A percentile compares a stretch with the other conserved stretches of the same genome.
These are phyloP conservation scores for Handroanthus guayacan DNA, from an alignment of 257 asterid genomes.

Conservation along the genomic window DNA sequence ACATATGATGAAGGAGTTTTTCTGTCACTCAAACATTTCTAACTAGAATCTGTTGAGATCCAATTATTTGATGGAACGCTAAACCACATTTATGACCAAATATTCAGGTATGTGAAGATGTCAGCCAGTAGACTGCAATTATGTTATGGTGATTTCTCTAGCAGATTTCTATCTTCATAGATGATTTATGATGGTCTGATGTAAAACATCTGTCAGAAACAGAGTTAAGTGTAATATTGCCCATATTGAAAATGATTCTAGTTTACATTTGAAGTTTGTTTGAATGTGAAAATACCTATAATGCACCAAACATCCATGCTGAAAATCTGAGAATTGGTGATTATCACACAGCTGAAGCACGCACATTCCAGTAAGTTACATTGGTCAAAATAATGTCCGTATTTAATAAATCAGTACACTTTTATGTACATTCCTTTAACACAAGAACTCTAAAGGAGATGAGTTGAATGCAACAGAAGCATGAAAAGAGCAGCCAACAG, in stretches of 20 bases:
- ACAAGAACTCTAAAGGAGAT: not conserved
- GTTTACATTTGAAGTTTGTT: not conserved
- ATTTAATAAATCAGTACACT: not conserved
- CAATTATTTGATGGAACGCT: not conserved
- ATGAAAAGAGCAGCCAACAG: not conserved
- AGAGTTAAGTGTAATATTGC: not conserved
- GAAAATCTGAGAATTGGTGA: not conserved
- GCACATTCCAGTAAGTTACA: not conserved
- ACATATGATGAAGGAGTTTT: slow-evolving; percentile 22
- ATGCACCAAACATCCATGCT: not conserved
- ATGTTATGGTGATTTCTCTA: slow-evolving; percentile 6
- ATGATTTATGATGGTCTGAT: not conserved
- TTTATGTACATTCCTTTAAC: not conserved
- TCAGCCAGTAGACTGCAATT: slow-evolving; percentile 15
- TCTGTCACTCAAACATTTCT: slow-evolving; percentile 9
- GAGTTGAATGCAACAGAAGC: not conserved
- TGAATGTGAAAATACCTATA: not conserved
- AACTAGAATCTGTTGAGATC: not conserved
- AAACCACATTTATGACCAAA: slow-evolving; percentile 20
- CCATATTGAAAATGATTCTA: not conserved
- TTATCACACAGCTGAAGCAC: not conserved
- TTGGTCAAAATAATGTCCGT: not conserved
- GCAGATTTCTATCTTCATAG: not conserved
- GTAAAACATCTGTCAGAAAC: not conserved
- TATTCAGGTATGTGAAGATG: not conserved